Conservation (phyloP, 768 basidiomycete genomes). For the Leucosporidium scottii region DNA sequence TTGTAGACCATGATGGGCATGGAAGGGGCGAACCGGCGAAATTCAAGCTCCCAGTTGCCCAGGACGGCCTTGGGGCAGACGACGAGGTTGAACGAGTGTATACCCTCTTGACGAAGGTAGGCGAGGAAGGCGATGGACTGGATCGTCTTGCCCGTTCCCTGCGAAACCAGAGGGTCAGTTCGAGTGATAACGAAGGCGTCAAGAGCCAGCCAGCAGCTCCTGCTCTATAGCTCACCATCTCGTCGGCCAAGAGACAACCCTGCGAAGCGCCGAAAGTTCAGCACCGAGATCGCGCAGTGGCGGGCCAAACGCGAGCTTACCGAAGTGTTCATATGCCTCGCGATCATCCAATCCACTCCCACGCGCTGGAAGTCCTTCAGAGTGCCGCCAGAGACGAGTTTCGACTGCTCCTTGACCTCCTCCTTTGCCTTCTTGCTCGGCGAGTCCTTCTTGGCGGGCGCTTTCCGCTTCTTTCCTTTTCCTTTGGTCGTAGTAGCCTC, state of each 20-base stretch:
- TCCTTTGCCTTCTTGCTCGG: neutral
- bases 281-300: neutral
- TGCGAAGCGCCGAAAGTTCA: neutral
- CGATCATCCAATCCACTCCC: neutral
- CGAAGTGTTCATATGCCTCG: neutral
- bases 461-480: too few relatives aligned
- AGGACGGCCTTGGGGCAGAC: constrained; percentile 90
- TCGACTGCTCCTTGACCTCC: constrained; percentile 52
- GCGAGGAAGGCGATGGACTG: constrained; percentile 94
- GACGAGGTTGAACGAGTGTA: constrained; percentile 69
- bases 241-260: constrained; percentile 35
- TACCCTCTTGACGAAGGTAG: constrained; percentile 68
- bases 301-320: too few relatives aligned
- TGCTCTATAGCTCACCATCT: constrained; percentile 27
- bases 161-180: neutral
- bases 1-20: constrained; percentile 85
- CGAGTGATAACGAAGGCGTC: neutral
- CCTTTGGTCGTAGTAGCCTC: too few relatives aligned
- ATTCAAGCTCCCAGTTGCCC: constrained; percentile 30
- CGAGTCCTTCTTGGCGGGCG: too few relatives aligned
- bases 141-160: constrained; percentile 57
- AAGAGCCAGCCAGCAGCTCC: neutral
- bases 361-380: constrained; percentile 57
- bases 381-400: constrained; percentile 71
- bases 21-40: constrained; percentile 11